Conservation (phyloP, 2,329 filamentous ascomycete species). For the Aspergillus latus region DNA sequence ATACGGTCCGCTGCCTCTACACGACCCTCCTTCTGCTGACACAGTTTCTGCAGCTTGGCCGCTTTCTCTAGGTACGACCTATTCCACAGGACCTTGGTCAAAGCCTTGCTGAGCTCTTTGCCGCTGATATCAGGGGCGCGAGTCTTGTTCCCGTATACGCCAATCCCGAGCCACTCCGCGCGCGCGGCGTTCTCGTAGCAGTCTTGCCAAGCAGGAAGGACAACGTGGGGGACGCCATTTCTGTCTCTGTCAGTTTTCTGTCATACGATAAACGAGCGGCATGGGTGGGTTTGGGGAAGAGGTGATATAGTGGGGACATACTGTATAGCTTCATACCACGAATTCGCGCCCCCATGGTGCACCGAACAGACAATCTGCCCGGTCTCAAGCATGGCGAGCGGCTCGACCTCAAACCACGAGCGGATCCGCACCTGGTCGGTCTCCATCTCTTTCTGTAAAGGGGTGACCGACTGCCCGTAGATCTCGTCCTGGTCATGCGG, state of each 20-base stretch:
- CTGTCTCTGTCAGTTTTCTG: conserved; percentile 22
- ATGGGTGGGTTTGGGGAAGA: background rate
- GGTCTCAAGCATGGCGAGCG: conserved; percentile 34
- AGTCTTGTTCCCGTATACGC: conserved; percentile 38
- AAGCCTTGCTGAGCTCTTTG: conserved; percentile 28
- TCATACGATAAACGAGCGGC: too few species aligned
- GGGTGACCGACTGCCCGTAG: conserved; percentile 26
- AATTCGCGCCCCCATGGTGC: conserved; percentile 50
- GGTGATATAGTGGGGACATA: conserved; percentile 22
- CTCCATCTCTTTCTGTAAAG: conserved; percentile 24
- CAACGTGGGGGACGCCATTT: conserved; percentile 45
- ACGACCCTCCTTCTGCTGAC: conserved; percentile 23
- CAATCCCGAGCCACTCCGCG: conserved; percentile 44
- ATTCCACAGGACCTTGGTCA: conserved; percentile 27
- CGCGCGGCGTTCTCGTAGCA: conserved; percentile 45
- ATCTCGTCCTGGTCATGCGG: conserved; percentile 23
- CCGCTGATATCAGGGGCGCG: conserved; percentile 34
- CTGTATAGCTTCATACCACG: conserved; percentile 47
- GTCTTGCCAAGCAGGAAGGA: conserved; percentile 49
- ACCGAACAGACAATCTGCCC: conserved; percentile 43
- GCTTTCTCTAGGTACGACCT: conserved; percentile 21
- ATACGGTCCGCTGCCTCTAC: conserved; percentile 23
- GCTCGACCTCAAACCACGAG: conserved; percentile 47
- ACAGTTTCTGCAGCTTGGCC: conserved; percentile 18
- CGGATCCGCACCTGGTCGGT: conserved; percentile 38